Evolutionary conservation across 805 yeast species (phyloP).

Genomic region (Hanseniaspora valbyensis): DNA sequence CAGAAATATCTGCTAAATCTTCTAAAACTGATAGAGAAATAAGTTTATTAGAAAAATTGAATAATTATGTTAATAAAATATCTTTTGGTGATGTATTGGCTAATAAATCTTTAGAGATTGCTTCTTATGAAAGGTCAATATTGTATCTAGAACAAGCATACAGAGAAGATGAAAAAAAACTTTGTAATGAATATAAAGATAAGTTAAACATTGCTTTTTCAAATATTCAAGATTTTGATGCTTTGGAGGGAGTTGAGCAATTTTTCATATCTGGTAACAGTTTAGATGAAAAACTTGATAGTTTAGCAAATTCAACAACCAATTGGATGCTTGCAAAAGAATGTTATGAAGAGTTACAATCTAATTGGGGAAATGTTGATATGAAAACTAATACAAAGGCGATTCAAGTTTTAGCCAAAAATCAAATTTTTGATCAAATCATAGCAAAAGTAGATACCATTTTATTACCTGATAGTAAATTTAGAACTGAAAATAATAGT

Average conservation of each 20-base stretch:
- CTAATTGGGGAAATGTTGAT: slow-evolving; percentile 29
- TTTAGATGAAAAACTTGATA: slow-evolving; percentile 63
- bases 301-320: slow-evolving; percentile 64
- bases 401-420: slow-evolving; percentile 1
- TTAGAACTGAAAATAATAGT: neutral
- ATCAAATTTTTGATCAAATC: slow-evolving; percentile 6
- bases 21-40: slow-evolving; percentile 29
- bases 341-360: slow-evolving; percentile 52
- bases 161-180: slow-evolving; percentile 26
- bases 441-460: neutral
- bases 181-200: slow-evolving; percentile 29
- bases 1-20: slow-evolving; percentile 26
- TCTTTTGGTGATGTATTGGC: slow-evolving; percentile 61
- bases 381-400: slow-evolving; percentile 21
- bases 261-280: slow-evolving; percentile 52
- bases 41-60: slow-evolving; percentile 32
- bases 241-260: slow-evolving; percentile 74
- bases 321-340: slow-evolving; percentile 82
- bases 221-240: slow-evolving; percentile 77
- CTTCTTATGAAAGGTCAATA: slow-evolving; percentile 77
- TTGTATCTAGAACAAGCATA: slow-evolving; percentile 71
- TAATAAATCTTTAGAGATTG: slow-evolving; percentile 66
- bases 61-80: slow-evolving; percentile 39
- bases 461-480: neutral
- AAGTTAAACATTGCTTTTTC: slow-evolving; percentile 70